These are phyloP conservation scores for Trifolium dubium DNA, from an alignment of 306 rosid genomes.

Conservation along the genomic window DNA sequence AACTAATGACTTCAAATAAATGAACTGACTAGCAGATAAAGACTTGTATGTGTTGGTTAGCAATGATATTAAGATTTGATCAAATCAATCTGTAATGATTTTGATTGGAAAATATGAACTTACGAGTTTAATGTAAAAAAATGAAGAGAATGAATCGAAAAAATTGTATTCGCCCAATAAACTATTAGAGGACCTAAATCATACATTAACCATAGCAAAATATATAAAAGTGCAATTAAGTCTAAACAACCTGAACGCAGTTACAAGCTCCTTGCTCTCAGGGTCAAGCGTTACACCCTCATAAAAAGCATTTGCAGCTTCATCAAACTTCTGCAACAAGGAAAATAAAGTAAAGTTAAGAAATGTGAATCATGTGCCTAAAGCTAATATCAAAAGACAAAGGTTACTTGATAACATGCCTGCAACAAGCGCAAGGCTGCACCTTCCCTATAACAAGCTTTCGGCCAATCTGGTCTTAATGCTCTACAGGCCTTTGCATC, in stretches of 20 bases:
- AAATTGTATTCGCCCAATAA: not conserved
- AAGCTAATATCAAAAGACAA: slow-evolving; percentile 27
- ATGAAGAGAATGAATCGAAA: not conserved
- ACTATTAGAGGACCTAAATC: not conserved
- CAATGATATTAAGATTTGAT: not conserved
- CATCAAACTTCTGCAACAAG: slow-evolving; percentile 80
- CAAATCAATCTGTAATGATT: slow-evolving; percentile 1
- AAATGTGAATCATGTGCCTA: slow-evolving; percentile 12
- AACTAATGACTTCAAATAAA: slow-evolving; percentile 1
- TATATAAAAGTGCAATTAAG: not conserved
- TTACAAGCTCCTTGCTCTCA: slow-evolving; percentile 76
- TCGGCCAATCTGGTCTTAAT: slow-evolving; percentile 88
- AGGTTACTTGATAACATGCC: slow-evolving; percentile 55
- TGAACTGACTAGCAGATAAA: not conserved
- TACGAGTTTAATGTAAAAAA: not conserved
- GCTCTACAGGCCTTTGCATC: slow-evolving; percentile 91
- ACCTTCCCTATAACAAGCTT: slow-evolving; percentile 97
- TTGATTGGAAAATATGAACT: not conserved
- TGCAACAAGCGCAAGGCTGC: slow-evolving; percentile 87
- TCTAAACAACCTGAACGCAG: slow-evolving; percentile 78
- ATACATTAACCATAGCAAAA: not conserved
- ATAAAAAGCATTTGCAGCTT: slow-evolving; percentile 90
- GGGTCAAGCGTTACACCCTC: slow-evolving; percentile 90
- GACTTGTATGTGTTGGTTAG: not conserved
- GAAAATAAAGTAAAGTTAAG: slow-evolving; percentile 33